Percentiles rank a stretch among this genome's conserved stretches.
phyloP scores from a whole-genome alignment of 2,329 filamentous ascomycete genomes.

The Setomelanomma holmii region DNA sequence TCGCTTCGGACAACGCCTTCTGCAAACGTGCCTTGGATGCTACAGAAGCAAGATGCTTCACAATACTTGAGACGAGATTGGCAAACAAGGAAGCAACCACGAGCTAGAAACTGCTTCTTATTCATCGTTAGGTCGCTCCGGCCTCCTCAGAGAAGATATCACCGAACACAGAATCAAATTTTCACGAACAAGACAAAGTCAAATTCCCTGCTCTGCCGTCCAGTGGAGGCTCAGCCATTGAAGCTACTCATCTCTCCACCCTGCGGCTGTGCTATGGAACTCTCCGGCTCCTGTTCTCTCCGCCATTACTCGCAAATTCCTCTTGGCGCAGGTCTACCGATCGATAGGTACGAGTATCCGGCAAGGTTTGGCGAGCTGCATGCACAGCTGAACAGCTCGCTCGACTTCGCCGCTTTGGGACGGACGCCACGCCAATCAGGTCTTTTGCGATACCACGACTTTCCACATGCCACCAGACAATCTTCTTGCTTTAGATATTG shows the following conservation, averaged over 20 bases:
- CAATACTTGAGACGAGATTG: no score
- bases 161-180: no score
- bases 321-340: not conserved
- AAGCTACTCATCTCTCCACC: not conserved
- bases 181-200: not conserved
- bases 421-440: not conserved
- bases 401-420: slow-evolving; percentile 4
- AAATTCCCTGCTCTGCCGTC: no score
- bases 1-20: not conserved
- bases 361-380: not conserved
- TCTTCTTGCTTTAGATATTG: not conserved
- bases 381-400: not conserved
- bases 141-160: no score
- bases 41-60: no score
- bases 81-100: no score
- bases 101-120: no score
- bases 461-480: not conserved
- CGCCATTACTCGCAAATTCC: not conserved
- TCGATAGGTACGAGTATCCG: not conserved
- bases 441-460: not conserved
- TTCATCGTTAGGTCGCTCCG: no score
- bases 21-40: not conserved
- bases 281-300: not conserved
- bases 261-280: not conserved
- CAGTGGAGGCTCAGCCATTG: not conserved